A percentile compares a stretch with the other conserved stretches of the same genome.
These are phyloP conservation scores for Cochlearia excelsa DNA, from an alignment of 345 rosid genomes.

Conservation along the genomic window DNA sequence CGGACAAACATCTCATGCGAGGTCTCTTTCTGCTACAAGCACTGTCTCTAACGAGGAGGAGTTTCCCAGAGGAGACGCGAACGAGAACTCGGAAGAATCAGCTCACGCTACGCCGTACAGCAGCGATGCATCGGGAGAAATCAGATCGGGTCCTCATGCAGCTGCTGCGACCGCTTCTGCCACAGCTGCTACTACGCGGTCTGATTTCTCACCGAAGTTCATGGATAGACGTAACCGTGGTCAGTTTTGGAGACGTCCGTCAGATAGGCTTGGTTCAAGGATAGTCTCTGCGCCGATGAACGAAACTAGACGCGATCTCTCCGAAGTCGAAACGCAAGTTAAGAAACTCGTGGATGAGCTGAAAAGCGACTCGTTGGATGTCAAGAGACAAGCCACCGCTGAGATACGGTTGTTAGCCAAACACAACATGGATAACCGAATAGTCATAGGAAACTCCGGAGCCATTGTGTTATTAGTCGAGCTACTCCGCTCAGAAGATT, in stretches of 20 bases:
- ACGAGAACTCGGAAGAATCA: constrained; percentile 57
- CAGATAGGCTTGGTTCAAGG: constrained; percentile 72
- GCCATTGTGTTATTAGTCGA: constrained; percentile 69
- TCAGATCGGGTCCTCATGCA: constrained; percentile 49
- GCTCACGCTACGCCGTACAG: constrained; percentile 56
- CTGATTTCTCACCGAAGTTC: constrained; percentile 55
- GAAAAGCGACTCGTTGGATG: constrained; percentile 53
- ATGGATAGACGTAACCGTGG: constrained; percentile 57
- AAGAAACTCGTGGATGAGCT: constrained; percentile 68
- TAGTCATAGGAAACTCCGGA: constrained; percentile 80
- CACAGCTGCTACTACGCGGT: constrained; percentile 38
- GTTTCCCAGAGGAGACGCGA: constrained; percentile 53
- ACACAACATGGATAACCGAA: constrained; percentile 81
- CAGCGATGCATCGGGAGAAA: constrained; percentile 81
- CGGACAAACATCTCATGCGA: constrained; percentile 43
- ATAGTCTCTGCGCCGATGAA: constrained; percentile 60
- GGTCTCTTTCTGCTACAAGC: constrained; percentile 61
- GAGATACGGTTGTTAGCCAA: constrained; percentile 75
- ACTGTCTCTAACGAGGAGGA: constrained; percentile 47
- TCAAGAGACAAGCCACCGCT: constrained; percentile 60
- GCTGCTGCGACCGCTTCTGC: constrained; percentile 43
- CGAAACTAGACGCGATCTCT: constrained; percentile 72
- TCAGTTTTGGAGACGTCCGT: constrained; percentile 76
- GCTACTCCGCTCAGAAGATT: constrained; percentile 61
- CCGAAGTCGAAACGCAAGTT: constrained; percentile 72